phyloP scores from a whole-genome alignment of 1,139 yeast species.

The Nakaseomyces bracarensis region DNA sequence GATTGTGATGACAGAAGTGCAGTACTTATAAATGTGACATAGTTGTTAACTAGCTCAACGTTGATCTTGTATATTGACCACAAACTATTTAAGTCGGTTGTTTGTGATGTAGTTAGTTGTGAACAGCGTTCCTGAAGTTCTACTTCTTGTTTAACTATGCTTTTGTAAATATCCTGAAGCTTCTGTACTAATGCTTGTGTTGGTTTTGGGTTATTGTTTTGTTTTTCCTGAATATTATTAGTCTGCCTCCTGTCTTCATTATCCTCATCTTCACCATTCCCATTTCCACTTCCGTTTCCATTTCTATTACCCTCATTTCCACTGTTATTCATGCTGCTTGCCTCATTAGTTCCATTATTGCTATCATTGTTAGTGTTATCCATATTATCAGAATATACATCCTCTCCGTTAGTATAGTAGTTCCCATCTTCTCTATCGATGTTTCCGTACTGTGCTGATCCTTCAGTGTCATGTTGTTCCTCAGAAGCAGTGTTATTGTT shows the following conservation, averaged over 20 bases:
- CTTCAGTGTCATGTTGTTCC: constrained; percentile 9
- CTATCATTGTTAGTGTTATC: constrained; percentile 15
- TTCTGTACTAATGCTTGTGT: constrained; percentile 65
- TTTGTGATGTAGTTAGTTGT: constrained; percentile 40
- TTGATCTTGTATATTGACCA: constrained; percentile 69
- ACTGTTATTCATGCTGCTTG: constrained; percentile 12
- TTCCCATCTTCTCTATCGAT: constrained; percentile 7
- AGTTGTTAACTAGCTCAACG: constrained; percentile 55
- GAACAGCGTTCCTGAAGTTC: constrained; percentile 58
- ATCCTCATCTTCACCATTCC: constrained; percentile 16
- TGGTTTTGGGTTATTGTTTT: constrained; percentile 47
- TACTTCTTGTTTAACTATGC: constrained; percentile 59
- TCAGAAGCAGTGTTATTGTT: too few species aligned
- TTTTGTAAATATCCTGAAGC: constrained; percentile 63
- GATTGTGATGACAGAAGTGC: constrained; percentile 68
- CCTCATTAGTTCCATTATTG: constrained; percentile 15
- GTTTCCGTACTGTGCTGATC: neutral
- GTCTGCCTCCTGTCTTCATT: constrained; percentile 11
- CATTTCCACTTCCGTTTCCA: too few species aligned
- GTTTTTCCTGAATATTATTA: constrained; percentile 24
- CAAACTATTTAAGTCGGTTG: constrained; percentile 47
- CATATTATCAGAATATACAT: constrained; percentile 8
- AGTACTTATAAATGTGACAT: constrained; percentile 60
- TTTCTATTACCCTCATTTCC: constrained; percentile 14
- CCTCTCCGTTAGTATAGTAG: constrained; percentile 11